A percentile compares a stretch with the other conserved stretches of the same genome.
These are phyloP conservation scores for Chamaecrista fasciculata DNA, from an alignment of 306 rosid genomes.

Conservation along the genomic window DNA sequence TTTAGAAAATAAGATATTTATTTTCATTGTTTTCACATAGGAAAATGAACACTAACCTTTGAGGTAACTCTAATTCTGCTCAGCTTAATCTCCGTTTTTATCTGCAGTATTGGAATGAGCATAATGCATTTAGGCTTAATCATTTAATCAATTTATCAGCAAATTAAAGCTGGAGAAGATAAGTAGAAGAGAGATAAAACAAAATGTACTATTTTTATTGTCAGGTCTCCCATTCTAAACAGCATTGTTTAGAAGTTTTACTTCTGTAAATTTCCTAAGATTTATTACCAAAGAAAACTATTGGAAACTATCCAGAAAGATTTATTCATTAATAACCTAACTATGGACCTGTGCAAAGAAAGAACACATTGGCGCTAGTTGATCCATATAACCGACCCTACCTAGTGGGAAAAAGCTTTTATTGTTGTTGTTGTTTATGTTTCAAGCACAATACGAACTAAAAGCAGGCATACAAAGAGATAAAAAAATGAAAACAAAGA, in stretches of 20 bases:
- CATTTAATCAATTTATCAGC: not conserved
- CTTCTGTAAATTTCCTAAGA: not conserved
- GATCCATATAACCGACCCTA: too few relatives aligned
- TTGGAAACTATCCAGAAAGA: too few relatives aligned
- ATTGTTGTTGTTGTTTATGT: too few relatives aligned
- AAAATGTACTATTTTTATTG: not conserved
- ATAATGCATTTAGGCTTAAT: conserved; percentile 6
- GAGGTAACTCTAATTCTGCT: conserved; percentile 91
- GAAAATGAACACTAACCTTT: conserved; percentile 53
- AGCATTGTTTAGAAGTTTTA: conserved; percentile 10
- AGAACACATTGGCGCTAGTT: too few relatives aligned
- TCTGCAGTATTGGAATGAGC: conserved; percentile 46
- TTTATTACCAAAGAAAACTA: too few relatives aligned
- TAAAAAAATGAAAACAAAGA: conserved; percentile 5
- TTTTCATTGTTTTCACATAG: not conserved
- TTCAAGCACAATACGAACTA: not conserved
- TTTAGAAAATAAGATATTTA: not conserved
- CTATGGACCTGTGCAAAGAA: too few relatives aligned
- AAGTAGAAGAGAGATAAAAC: not conserved
- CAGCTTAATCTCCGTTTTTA: conserved; percentile 86
- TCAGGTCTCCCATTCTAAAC: not conserved
- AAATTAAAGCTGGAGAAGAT: not conserved
- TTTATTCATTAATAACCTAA: too few relatives aligned
- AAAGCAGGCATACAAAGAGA: not conserved
- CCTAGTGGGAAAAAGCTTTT: too few relatives aligned